Percentiles rank a stretch among this genome's conserved stretches.
These are phyloP conservation scores for Hawksworthiomyces lignivorus DNA, from an alignment of 2,329 filamentous ascomycete genomes.

Conservation along the genomic window DNA sequence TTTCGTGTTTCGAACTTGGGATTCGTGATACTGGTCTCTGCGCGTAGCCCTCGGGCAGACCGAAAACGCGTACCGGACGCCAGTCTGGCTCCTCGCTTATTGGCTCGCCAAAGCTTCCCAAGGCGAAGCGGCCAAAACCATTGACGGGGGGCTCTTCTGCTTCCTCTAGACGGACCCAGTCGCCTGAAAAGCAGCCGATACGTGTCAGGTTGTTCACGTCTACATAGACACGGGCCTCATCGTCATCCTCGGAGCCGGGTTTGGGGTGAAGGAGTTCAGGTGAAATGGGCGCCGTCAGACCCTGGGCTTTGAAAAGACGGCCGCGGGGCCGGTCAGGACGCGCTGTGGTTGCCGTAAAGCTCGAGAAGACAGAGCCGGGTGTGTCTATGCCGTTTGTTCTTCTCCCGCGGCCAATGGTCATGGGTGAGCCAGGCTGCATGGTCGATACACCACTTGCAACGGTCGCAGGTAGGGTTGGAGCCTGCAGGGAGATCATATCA, in stretches of 20 bases:
- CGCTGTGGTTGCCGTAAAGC: constrained; percentile 76
- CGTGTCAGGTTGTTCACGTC: constrained; percentile 79
- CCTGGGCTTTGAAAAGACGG: constrained; percentile 77
- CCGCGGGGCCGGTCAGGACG: constrained; percentile 64
- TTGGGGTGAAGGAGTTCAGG: constrained; percentile 78
- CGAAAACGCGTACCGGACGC: constrained; percentile 83
- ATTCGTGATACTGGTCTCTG: constrained; percentile 54
- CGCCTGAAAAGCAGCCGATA: constrained; percentile 93
- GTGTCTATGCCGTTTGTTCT: constrained; percentile 67
- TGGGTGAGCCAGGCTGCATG: constrained; percentile 72
- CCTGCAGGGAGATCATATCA: constrained; percentile 83
- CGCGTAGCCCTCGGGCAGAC: constrained; percentile 69
- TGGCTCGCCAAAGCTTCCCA: constrained; percentile 58
- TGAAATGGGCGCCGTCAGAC: constrained; percentile 63
- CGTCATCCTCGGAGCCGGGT: constrained; percentile 69
- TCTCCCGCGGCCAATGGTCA: constrained; percentile 59
- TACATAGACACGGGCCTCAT: constrained; percentile 83
- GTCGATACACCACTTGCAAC: constrained; percentile 73
- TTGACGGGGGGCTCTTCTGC: constrained; percentile 64
- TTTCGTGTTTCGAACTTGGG: constrained; percentile 44
- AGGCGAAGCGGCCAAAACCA: constrained; percentile 58
- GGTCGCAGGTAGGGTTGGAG: constrained; percentile 69
- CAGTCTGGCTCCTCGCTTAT: constrained; percentile 58
- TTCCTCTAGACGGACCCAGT: constrained; percentile 84
- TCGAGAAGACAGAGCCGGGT: constrained; percentile 83